Conservation (phyloP, 2,329 filamentous ascomycete genomes). For the Tolypocladium album region DNA sequence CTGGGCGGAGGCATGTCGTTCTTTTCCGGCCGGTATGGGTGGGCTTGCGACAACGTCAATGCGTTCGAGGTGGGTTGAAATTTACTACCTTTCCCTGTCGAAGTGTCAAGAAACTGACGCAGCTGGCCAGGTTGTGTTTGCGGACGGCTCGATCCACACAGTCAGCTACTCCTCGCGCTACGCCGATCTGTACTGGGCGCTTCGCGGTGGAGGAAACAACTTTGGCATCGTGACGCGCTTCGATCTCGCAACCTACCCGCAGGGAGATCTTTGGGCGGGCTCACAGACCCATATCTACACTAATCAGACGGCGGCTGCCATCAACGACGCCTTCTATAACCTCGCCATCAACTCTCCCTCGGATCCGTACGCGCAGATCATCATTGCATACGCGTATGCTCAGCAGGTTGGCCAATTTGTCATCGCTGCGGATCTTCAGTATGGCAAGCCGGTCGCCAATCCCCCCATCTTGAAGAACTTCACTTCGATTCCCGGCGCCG, state of each 20-base stretch:
- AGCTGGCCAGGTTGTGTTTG: constrained; percentile 26
- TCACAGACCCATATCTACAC: constrained; percentile 17
- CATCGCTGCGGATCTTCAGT: constrained; percentile 9
- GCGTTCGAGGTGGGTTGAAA: constrained; percentile 5
- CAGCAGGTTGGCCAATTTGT: constrained; percentile 6
- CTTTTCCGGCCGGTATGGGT: constrained; percentile 10
- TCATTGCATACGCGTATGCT: constrained; percentile 11
- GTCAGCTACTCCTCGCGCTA: constrained; percentile 28
- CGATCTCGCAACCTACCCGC: constrained; percentile 26
- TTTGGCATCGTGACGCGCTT: constrained; percentile 46
- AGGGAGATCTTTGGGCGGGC: constrained; percentile 27
- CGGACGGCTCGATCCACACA: constrained; percentile 28
- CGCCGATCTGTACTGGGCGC: constrained; percentile 45
- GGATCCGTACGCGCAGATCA: constrained; percentile 12
- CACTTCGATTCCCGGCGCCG: constrained; percentile 7
- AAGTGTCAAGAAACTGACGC: not conserved
- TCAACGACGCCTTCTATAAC: constrained; percentile 11
- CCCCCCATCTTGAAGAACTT: constrained; percentile 11
- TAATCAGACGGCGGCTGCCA: constrained; percentile 8
- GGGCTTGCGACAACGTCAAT: constrained; percentile 12
- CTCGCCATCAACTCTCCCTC: constrained; percentile 8
- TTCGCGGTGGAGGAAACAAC: constrained; percentile 43
- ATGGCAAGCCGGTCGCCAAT: constrained; percentile 7
- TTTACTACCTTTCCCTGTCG: not conserved
- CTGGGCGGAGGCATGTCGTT: constrained; percentile 14